These are phyloP conservation scores for Elsinoe fawcettii DNA, from an alignment of 2,329 filamentous ascomycete species.

Conservation along the genomic window DNA sequence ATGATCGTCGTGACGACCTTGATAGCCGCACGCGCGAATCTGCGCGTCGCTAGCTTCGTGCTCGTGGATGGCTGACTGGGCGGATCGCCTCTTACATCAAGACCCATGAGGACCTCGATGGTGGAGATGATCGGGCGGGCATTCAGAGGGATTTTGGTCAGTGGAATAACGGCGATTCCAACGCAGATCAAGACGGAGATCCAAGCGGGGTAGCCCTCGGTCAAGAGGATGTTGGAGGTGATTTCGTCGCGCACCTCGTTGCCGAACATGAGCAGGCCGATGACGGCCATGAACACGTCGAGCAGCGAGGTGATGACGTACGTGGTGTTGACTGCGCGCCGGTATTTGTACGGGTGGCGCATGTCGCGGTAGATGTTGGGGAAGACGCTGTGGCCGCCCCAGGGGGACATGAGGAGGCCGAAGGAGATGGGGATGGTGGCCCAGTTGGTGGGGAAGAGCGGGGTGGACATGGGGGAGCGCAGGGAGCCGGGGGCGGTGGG, in stretches of 20 bases:
- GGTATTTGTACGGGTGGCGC: constrained; percentile 76
- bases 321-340: constrained; percentile 64
- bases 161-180: constrained; percentile 83
- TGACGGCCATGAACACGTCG: constrained; percentile 72
- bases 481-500: constrained; percentile 72
- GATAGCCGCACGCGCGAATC: constrained; percentile 52
- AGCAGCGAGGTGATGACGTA: constrained; percentile 79
- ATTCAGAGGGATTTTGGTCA: constrained; percentile 92
- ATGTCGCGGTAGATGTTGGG: constrained; percentile 77
- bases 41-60: constrained; percentile 43
- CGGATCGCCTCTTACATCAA: constrained; percentile 52
- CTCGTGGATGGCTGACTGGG: constrained; percentile 42
- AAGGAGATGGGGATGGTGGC: constrained; percentile 78
- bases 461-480: constrained; percentile 67
- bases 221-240: constrained; percentile 78
- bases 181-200: constrained; percentile 73
- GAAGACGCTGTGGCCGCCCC: constrained; percentile 67
- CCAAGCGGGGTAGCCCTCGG: constrained; percentile 62
- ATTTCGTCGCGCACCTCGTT: constrained; percentile 81
- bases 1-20: constrained; percentile 60
- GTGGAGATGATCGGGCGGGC: constrained; percentile 82
- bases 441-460: constrained; percentile 81
- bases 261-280: constrained; percentile 91
- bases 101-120: constrained; percentile 68
- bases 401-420: constrained; percentile 78